These are phyloP conservation scores for Eragrostis nindensis DNA, from an alignment of 176 grass and related monocot genomes.

Conservation along the genomic window DNA sequence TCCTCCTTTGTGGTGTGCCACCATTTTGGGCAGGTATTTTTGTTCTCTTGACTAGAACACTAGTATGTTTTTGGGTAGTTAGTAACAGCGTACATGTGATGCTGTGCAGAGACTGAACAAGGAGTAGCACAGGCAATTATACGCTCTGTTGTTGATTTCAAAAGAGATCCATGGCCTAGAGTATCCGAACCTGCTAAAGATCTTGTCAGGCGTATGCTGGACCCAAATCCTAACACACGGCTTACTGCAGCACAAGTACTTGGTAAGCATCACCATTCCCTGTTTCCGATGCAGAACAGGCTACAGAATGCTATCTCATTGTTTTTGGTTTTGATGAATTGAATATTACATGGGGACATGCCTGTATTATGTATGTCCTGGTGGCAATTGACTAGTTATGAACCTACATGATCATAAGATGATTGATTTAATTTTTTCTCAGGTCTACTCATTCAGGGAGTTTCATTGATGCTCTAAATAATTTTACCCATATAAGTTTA, in stretches of 20 bases:
- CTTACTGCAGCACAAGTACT: slow-evolving; percentile 90
- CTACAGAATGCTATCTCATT: background rate
- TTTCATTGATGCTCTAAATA: background rate
- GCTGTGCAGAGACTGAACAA: slow-evolving; percentile 79
- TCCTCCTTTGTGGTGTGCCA: slow-evolving; percentile 92
- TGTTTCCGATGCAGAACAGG: background rate
- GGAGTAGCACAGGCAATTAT: slow-evolving; percentile 98
- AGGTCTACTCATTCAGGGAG: slow-evolving; percentile 14
- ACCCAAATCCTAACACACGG: slow-evolving; percentile 79
- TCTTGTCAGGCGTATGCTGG: slow-evolving; percentile 89
- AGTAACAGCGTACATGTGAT: slow-evolving; percentile 34
- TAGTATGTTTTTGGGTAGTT: slow-evolving; percentile 13
- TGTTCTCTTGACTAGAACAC: slow-evolving; percentile 6
- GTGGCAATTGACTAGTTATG: background rate
- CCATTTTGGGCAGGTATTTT: slow-evolving; percentile 97
- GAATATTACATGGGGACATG: background rate
- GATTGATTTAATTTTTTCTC: background rate
- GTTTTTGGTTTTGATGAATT: background rate
- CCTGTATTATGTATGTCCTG: slow-evolving; percentile 28
- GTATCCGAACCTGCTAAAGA: slow-evolving; percentile 95
- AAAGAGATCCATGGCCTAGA: slow-evolving; percentile 93
- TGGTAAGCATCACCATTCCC: slow-evolving; percentile 56
- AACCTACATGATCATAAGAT: background rate
- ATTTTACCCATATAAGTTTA: background rate
- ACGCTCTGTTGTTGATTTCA: slow-evolving; percentile 81